phyloP scores from a whole-genome alignment of 108 stramenopile species.

The Cyclostephanos invisitatus region DNA sequence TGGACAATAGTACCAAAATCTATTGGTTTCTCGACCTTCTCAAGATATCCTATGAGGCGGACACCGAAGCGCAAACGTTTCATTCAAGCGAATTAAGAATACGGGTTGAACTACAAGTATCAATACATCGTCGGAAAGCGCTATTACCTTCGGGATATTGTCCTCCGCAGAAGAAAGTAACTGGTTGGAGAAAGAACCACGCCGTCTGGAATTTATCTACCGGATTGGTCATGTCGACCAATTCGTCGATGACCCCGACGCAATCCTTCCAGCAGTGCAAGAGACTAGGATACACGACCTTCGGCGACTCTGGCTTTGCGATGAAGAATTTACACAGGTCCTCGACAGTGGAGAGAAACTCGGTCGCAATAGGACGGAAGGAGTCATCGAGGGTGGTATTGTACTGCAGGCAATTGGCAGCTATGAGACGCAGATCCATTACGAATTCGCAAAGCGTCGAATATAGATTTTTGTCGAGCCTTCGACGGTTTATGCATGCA shows the following conservation, averaged over 20 bases:
- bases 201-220: slow-evolving; percentile 70
- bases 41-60: slow-evolving; percentile 51
- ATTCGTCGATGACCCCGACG: slow-evolving; percentile 58
- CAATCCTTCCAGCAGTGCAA: slow-evolving; percentile 85
- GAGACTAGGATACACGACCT: slow-evolving; percentile 63
- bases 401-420: slow-evolving; percentile 82
- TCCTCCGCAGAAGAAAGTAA: slow-evolving; percentile 68
- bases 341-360: slow-evolving; percentile 58
- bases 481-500: not conserved
- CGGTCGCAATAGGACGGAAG: slow-evolving; percentile 65
- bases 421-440: slow-evolving; percentile 74
- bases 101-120: not conserved
- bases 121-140: not conserved
- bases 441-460: slow-evolving; percentile 64
- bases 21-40: slow-evolving; percentile 67
- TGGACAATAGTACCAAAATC: slow-evolving; percentile 79
- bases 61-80: not conserved
- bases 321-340: slow-evolving; percentile 68
- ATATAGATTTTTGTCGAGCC: slow-evolving; percentile 72
- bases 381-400: slow-evolving; percentile 63
- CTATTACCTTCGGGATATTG: slow-evolving; percentile 49
- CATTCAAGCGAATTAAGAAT: not conserved
- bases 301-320: slow-evolving; percentile 53
- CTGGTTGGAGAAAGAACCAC: slow-evolving; percentile 78
- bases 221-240: slow-evolving; percentile 70